phyloP scores from a whole-genome alignment of 129 eudicot species.

The Silybum marianum region DNA sequence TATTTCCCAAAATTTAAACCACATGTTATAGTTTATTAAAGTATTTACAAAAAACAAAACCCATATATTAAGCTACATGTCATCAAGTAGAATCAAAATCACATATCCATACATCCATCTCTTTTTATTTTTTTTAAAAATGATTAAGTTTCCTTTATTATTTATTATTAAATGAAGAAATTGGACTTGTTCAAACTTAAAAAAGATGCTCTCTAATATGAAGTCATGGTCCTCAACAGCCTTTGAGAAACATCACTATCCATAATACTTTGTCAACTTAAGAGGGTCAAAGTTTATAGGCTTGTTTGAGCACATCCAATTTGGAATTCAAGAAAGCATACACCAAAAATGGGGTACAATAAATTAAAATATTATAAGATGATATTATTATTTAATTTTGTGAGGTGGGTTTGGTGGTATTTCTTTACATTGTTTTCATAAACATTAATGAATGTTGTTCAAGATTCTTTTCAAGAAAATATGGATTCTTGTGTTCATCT shows the following conservation, averaged over 20 bases:
- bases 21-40: not conserved
- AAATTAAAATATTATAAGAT: slow-evolving; percentile 21
- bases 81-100: slow-evolving; percentile 11
- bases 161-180: not conserved
- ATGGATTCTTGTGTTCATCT: slow-evolving; percentile 38
- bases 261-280: slow-evolving; percentile 40
- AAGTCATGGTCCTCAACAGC: slow-evolving; percentile 40
- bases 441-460: slow-evolving; percentile 34
- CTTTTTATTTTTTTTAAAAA: not conserved
- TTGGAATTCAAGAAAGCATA: slow-evolving; percentile 30
- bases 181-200: slow-evolving; percentile 31
- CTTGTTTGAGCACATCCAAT: slow-evolving; percentile 37
- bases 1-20: not conserved
- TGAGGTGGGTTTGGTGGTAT: slow-evolving; percentile 50
- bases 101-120: slow-evolving; percentile 10
- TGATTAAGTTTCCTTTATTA: not conserved
- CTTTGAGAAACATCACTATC: slow-evolving; percentile 42
- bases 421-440: slow-evolving; percentile 41
- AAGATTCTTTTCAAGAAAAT: slow-evolving; percentile 36
- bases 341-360: slow-evolving; percentile 17
- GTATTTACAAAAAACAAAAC: not conserved
- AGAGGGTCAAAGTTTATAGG: slow-evolving; percentile 30
- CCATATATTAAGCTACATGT: slow-evolving; percentile 6
- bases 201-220: slow-evolving; percentile 36
- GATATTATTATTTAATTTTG: slow-evolving; percentile 28